Conservation (phyloP, 2,329 filamentous ascomycete species). For the Penicillium sp. region DNA sequence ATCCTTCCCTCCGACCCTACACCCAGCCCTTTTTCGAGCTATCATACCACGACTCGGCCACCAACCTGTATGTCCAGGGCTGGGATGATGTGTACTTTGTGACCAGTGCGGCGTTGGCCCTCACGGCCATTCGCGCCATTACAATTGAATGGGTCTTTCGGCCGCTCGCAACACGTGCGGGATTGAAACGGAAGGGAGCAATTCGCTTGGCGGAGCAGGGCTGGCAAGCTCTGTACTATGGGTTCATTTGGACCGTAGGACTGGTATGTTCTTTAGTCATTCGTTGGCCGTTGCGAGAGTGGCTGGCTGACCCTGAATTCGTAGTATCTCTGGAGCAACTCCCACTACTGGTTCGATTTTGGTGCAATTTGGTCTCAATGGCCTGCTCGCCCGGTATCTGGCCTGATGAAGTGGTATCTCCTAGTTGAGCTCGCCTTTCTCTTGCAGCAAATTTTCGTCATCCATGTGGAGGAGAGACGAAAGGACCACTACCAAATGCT, state of each 20-base stretch:
- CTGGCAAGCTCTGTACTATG: slow-evolving; percentile 82
- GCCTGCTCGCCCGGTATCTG: slow-evolving; percentile 69
- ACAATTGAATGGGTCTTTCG: slow-evolving; percentile 81
- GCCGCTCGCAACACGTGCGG: slow-evolving; percentile 66
- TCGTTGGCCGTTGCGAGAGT: no score
- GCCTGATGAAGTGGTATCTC: slow-evolving; percentile 80
- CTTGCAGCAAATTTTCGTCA: slow-evolving; percentile 87
- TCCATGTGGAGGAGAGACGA: slow-evolving; percentile 87
- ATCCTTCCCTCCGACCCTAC: slow-evolving; percentile 70
- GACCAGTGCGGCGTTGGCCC: slow-evolving; percentile 69
- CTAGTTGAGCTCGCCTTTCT: slow-evolving; percentile 87
- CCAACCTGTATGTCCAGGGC: slow-evolving; percentile 68
- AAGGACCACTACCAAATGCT: slow-evolving; percentile 98
- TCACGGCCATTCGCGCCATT: slow-evolving; percentile 78
- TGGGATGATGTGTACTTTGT: slow-evolving; percentile 75
- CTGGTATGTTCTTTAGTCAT: slow-evolving; percentile 70
- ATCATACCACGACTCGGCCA: slow-evolving; percentile 68
- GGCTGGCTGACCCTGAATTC: slow-evolving; percentile 6
- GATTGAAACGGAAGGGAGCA: slow-evolving; percentile 70
- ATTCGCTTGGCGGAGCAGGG: slow-evolving; percentile 89
- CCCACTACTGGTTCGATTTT: slow-evolving; percentile 71
- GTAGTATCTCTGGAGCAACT: slow-evolving; percentile 74
- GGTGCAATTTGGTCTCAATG: slow-evolving; percentile 76
- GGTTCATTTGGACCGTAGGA: slow-evolving; percentile 73
- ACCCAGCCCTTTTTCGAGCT: slow-evolving; percentile 86